Conservation (phyloP, 257 asterid genomes). For the Haberlea rhodopensis region DNA sequence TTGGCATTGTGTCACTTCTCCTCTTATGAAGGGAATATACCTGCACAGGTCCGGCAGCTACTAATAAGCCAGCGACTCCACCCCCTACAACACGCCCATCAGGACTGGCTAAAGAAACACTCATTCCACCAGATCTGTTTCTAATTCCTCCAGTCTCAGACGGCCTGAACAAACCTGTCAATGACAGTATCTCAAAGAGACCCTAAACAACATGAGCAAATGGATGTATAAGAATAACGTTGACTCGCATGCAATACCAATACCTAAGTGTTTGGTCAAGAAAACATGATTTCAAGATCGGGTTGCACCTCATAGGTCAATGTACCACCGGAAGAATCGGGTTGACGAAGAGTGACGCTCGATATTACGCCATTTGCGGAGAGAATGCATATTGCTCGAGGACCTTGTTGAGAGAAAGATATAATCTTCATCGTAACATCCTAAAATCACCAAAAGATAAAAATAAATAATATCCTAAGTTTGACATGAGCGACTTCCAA, state of each 20-base stretch:
- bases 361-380: constrained; percentile 82
- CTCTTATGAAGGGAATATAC: constrained; percentile 15
- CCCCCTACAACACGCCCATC: constrained; percentile 63
- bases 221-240: background rate
- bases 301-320: constrained; percentile 70
- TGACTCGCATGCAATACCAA: background rate
- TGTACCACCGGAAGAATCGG: constrained; percentile 87
- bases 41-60: constrained; percentile 59
- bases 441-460: constrained; percentile 25
- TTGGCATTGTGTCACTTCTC: too few species aligned
- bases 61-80: constrained; percentile 54
- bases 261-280: background rate
- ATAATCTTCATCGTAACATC: constrained; percentile 61
- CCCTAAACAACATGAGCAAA: constrained; percentile 32
- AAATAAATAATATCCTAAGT: background rate
- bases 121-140: constrained; percentile 59
- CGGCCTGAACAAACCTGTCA: constrained; percentile 57
- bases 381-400: constrained; percentile 77
- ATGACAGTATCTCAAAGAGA: constrained; percentile 57
- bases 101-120: constrained; percentile 56
- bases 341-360: constrained; percentile 79
- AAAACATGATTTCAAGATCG: background rate
- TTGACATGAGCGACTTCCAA: background rate
- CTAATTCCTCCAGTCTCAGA: constrained; percentile 56
- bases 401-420: constrained; percentile 73